phyloP scores from a whole-genome alignment of 2,329 filamentous ascomycete genomes.

The Curvularia lunata region DNA sequence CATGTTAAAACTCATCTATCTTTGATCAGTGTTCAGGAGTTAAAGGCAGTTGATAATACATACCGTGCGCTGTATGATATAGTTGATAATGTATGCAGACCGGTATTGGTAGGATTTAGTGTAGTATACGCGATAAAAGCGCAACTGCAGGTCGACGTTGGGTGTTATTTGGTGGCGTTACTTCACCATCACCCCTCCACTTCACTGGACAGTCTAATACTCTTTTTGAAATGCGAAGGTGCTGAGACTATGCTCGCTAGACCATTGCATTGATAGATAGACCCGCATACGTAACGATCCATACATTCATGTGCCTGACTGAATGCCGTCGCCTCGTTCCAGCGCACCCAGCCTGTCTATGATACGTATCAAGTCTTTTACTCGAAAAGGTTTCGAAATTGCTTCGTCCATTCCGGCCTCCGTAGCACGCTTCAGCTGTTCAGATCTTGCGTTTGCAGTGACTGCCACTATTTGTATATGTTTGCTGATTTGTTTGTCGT shows the following conservation, averaged over 20 bases:
- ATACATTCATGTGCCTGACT: not conserved
- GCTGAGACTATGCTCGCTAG: not conserved
- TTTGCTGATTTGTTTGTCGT: constrained; percentile 11
- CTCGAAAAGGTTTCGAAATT: constrained; percentile 8
- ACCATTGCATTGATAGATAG: not conserved
- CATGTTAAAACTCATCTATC: constrained; percentile 17
- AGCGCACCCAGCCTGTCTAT: constrained; percentile 1
- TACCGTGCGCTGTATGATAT: not conserved
- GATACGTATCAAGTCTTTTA: constrained; percentile 3
- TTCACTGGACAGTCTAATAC: not conserved
- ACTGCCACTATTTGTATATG: constrained; percentile 34
- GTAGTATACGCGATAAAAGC: not conserved
- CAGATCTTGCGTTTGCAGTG: constrained; percentile 37
- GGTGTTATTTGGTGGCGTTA: not conserved
- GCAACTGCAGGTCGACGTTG: not conserved
- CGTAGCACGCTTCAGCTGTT: constrained; percentile 28
- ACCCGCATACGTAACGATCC: not conserved
- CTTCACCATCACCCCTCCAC: not conserved
- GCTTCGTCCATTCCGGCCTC: constrained; percentile 11
- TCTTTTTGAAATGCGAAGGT: not conserved
- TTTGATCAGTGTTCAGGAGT: not conserved
- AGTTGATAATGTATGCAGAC: not conserved
- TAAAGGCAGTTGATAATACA: no score
- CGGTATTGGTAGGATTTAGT: not conserved
- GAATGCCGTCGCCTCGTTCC: not conserved